phyloP scores from a whole-genome alignment of 345 rosid species.

The Ceriops tagal region DNA sequence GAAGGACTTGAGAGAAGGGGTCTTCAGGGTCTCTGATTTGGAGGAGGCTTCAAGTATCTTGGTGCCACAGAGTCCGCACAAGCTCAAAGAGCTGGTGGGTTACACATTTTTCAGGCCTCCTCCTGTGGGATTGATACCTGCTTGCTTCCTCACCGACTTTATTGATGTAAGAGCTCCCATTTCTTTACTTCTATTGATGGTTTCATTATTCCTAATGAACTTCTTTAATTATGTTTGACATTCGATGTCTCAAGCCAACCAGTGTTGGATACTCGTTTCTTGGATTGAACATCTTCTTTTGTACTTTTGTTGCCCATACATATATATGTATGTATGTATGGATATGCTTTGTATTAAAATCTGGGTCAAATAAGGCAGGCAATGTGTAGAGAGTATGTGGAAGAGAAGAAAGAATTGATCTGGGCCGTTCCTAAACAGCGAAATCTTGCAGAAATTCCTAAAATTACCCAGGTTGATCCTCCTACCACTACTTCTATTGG shows the following conservation, averaged over 20 bases:
- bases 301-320: not conserved
- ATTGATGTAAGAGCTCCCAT: slow-evolving; percentile 37
- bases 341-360: not conserved
- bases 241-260: not conserved
- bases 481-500: not conserved
- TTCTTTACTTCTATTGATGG: not conserved
- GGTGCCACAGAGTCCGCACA: slow-evolving; percentile 56
- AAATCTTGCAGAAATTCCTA: slow-evolving; percentile 45
- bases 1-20: slow-evolving; percentile 59
- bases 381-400: slow-evolving; percentile 40
- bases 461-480: slow-evolving; percentile 46
- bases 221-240: too few species aligned
- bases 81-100: slow-evolving; percentile 55
- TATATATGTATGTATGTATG: too few species aligned
- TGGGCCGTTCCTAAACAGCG: slow-evolving; percentile 52
- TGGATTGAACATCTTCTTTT: not conserved
- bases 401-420: slow-evolving; percentile 55
- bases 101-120: slow-evolving; percentile 44
- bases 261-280: not conserved
- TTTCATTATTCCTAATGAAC: too few species aligned
- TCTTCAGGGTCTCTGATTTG: slow-evolving; percentile 56
- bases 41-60: slow-evolving; percentile 64
- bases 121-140: slow-evolving; percentile 37
- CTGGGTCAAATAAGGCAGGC: slow-evolving; percentile 30
- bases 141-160: slow-evolving; percentile 59